Conservation (phyloP, 1,139 yeast species). For the Yamadazyma pseudoaaseri region DNA sequence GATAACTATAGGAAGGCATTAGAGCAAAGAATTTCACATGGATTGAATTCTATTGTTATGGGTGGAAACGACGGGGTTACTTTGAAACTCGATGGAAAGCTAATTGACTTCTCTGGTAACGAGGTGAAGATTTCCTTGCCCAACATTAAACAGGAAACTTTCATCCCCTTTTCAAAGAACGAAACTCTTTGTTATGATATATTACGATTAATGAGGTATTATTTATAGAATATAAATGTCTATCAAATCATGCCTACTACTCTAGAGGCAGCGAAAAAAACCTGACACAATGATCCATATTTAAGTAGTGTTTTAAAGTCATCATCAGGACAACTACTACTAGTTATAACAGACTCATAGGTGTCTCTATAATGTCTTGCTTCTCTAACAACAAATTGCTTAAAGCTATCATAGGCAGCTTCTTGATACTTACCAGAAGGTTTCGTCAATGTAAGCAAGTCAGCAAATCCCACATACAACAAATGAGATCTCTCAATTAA, state of each 20-base stretch:
- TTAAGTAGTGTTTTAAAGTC: conserved; percentile 15
- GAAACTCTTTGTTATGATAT: conserved; percentile 11
- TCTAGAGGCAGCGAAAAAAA: conserved; percentile 19
- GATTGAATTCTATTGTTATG: conserved; percentile 1
- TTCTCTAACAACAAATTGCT: conserved; percentile 20
- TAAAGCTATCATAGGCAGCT: conserved; percentile 19
- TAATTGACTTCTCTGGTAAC: conserved; percentile 4
- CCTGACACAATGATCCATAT: conserved; percentile 22
- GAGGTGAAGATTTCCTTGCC: conserved; percentile 10
- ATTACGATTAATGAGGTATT: conserved; percentile 13
- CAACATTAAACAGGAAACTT: conserved; percentile 5
- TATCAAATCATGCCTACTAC: conserved; percentile 16
- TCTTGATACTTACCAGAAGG: conserved; percentile 17
- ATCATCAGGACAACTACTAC: conserved; percentile 11
- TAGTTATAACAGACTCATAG: conserved; percentile 5
- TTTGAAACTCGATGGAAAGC: conserved; percentile 7
- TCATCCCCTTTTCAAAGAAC: conserved; percentile 8
- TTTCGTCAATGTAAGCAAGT: conserved; percentile 16
- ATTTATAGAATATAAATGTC: conserved; percentile 7
- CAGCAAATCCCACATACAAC: conserved; percentile 21
- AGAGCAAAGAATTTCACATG: conserved; percentile 6
- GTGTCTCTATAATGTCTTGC: conserved; percentile 22
- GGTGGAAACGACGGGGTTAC: conserved; percentile 6
- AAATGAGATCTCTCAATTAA: conserved; percentile 19
- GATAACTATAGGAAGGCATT: conserved; percentile 6